phyloP scores from a whole-genome alignment of 305 asterid genomes.

The Withania somnifera region DNA sequence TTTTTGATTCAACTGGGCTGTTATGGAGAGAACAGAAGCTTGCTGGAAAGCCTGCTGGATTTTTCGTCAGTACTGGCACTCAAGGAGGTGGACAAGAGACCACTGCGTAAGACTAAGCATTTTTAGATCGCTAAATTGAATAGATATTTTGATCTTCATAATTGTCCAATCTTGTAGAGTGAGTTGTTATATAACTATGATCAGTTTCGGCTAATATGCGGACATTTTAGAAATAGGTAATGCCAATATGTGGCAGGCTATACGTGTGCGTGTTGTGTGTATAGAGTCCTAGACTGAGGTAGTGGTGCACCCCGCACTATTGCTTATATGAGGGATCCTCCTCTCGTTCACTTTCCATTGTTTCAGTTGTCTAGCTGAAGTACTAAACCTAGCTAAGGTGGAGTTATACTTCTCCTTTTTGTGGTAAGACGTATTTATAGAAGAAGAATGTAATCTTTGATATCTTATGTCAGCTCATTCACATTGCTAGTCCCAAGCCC shows the following conservation, averaged over 20 bases:
- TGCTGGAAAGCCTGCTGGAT: slow-evolving; percentile 81
- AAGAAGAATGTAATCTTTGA: not conserved
- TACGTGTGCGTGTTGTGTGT: not conserved
- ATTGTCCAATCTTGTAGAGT: not conserved
- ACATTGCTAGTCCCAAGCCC: too few species aligned
- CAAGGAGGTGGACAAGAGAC: slow-evolving; percentile 98
- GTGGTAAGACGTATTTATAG: not conserved
- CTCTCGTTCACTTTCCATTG: not conserved
- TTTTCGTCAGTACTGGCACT: slow-evolving; percentile 81
- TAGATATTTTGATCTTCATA: not conserved
- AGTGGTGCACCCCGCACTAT: not conserved
- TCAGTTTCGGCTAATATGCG: not conserved
- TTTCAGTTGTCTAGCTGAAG: not conserved
- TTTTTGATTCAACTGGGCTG: slow-evolving; percentile 66
- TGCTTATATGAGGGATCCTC: not conserved
- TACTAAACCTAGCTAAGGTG: not conserved
- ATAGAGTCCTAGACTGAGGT: not conserved
- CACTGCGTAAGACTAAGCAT: slow-evolving; percentile 51
- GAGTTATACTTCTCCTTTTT: not conserved
- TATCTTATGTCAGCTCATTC: too few species aligned
- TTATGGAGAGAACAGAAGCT: slow-evolving; percentile 75
- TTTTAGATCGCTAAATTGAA: not conserved
- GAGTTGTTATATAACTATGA: not conserved
- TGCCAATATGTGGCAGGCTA: not conserved
- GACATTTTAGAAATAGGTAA: not conserved